phyloP scores from a whole-genome alignment of 2,329 filamentous ascomycete species.

The Byssoonygena ceratinophila region DNA sequence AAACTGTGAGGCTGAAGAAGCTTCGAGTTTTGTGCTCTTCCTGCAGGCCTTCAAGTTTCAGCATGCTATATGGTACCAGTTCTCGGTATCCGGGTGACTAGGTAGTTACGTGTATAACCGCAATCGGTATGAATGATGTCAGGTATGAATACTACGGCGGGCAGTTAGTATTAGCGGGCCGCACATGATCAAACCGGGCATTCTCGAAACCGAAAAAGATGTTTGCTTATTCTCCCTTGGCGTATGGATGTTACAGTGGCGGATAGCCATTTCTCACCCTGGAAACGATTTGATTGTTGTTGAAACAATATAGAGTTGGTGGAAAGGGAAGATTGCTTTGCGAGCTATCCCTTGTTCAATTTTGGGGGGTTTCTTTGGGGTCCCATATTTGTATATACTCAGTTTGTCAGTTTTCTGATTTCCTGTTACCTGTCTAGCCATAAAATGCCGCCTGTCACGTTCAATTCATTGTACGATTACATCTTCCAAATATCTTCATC shows the following conservation, averaged over 20 bases:
- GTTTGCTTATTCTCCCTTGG: constrained; percentile 4
- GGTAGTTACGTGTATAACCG: not conserved
- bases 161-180: not conserved
- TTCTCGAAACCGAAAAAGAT: not conserved
- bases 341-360: constrained; percentile 4
- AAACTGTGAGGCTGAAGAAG: not conserved
- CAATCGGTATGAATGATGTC: not conserved
- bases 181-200: not conserved
- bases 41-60: not conserved
- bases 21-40: not conserved
- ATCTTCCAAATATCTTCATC: not conserved
- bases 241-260: constrained; percentile 8
- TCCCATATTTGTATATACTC: constrained; percentile 11
- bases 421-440: not conserved
- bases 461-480: constrained; percentile 7
- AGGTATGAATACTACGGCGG: not conserved
- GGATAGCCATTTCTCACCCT: not conserved
- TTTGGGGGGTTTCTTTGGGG: constrained; percentile 1
- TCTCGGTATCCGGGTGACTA: not conserved
- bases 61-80: not conserved
- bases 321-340: constrained; percentile 2
- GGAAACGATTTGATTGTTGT: not conserved
- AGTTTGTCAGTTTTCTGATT: constrained; percentile 1
- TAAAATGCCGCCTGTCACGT: constrained; percentile 8
- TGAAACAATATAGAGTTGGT: constrained; percentile 4